Evolutionary conservation across 371 early-diverging fungal genomes (phyloP), one percentile per base, ranked within the genome.

Genomic region (Nematocida ausubeli): DNA sequence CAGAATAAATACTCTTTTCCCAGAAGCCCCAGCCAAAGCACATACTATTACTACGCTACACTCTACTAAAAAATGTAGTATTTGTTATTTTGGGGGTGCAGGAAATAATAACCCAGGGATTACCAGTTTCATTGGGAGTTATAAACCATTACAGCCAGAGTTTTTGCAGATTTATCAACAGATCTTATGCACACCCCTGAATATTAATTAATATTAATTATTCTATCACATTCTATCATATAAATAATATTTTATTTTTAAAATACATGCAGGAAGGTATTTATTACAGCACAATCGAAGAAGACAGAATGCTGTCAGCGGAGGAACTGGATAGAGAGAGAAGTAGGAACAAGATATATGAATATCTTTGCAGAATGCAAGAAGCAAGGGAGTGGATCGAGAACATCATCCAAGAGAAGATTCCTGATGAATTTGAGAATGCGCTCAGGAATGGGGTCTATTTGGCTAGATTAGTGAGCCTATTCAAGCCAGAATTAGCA

Each of bases 301-400:
- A 80, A 26, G 71, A 80, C 19, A 65, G 81, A 44, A 73, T 70
- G 64, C 65, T 79, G 2, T 63, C 80, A 2, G 56, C 75, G 7
- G 82, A 85, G 42, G 72, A 85, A 92, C 92, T 96, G 90, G 99
- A 99, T 83, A 87, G 88, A 34, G 92, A 94, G 85, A 89, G 98
- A 70, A 88, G 89, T 50, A 91, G 92, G 56, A 85, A 95, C 49
- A 90, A 91, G 63, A 94, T 95, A 2, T 97, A 97, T 85, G 97
- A 98, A 85, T 99, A 97, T 81, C 88, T 98, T 9, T 96, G 98
- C 81, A 95, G 95, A 71, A 90, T 98, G 66, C 94, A 93, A 70
- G 97, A 98, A 88, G 98, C 98, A 2, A 95, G 95, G 88, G 92
- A 95, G 90, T 95, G 89, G 84, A 88, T 81, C 30, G 34, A 81